Base-by-base conservation (phyloP, 495 filamentous ascomycete species). In the Penicillium lagena region DNA sequence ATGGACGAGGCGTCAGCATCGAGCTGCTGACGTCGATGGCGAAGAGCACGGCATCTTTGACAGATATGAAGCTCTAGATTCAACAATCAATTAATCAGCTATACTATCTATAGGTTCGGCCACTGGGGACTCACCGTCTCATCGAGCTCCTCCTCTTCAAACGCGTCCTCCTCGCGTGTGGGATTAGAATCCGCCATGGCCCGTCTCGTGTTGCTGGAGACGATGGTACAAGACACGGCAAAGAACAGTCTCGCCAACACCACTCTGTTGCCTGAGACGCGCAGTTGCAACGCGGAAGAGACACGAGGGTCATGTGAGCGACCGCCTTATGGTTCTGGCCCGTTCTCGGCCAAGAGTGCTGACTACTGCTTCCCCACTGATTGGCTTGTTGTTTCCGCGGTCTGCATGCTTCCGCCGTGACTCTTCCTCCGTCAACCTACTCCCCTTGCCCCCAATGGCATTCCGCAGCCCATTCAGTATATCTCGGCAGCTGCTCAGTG, bases 21-120 rank as follows among this genome's bases (percentile, higher is more conserved):
- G 87, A 90, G n/a, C 73, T 59, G 68, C 85, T 96, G 64, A 96
- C 80, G 60, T 97, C 86, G 49, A 99, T 96, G 2, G 90, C 94
- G 56, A 99, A 96, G 22, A 99, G 76, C 14, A 96, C 79, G 1
- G 94, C 94, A 84, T 99, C 94, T 72, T 96, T 97, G 56, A 87
- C 82, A 4, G 85, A 76, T 72, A 87, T 90, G 64, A 91, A 97
- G 62, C 83, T 83, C 90, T 95, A 27, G n/a, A 29, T 37, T 39
- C 41, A 33, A 22, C 13, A 29, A 38, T 45, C 35, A 43, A 42
- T 31, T 41, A 4, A 46, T 12, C n/a, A 42, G 35, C 17, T 36
- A 36, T 15, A 29, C 37, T 38, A 35, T 44, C 47, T 45, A 39
- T 22, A 37, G 14, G 13, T 41, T 22, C 22, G 22, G 17, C 17